Base-by-base conservation (phyloP, 2,329 filamentous ascomycete genomes). In the Fusarium concolor region DNA sequence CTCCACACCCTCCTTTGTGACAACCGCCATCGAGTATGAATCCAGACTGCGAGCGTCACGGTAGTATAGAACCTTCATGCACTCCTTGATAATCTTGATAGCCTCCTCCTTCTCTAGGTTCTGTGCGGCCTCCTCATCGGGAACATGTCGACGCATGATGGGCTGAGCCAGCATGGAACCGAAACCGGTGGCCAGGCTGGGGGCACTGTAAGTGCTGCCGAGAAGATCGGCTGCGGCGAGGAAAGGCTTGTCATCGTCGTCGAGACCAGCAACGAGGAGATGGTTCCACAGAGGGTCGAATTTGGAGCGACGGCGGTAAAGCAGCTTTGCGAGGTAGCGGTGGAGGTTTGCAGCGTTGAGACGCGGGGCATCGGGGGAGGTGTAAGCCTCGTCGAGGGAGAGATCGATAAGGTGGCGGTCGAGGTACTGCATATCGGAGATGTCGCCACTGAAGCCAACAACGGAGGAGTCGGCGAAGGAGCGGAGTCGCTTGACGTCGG, bases 241-340 rank as follows among this genome's bases (percentile, higher is more conserved):
- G 87, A 97, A 99, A 24, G 96, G 95, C 80, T 90, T 88, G 72
- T 86, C 86, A 54, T 90, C 85, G 71, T 90, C 90, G 80, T 96
- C 93, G 73, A 98, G 86, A 26, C 96, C 96, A 51, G 92, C 95
- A 52, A 99, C 92, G 43, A 99, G 88, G 64, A 99, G 84, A 78
- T 94, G 91, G 83, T 98, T 99, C 96, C 96, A 99, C 65, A 99
- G 87, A 12, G 96, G 96, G 83, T 99, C 93, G 86, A 99, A 96
- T 78, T 97, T 92, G 76, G 91, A 93, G 76, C 96, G 93, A 72
- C 96, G 93, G 82, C 91, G 90, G 87, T 99, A 99, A 81, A 99
- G 89, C 71, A 98, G 91, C 85, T 98, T 97, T 76, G 92, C 87
- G 60, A 99, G 89, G 83, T 98, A 99, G 79, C 92, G 96, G 87